These are phyloP conservation scores for Cercospora nicotianae DNA, from an alignment of 2,329 filamentous ascomycete genomes.

Conservation along the genomic window DNA sequence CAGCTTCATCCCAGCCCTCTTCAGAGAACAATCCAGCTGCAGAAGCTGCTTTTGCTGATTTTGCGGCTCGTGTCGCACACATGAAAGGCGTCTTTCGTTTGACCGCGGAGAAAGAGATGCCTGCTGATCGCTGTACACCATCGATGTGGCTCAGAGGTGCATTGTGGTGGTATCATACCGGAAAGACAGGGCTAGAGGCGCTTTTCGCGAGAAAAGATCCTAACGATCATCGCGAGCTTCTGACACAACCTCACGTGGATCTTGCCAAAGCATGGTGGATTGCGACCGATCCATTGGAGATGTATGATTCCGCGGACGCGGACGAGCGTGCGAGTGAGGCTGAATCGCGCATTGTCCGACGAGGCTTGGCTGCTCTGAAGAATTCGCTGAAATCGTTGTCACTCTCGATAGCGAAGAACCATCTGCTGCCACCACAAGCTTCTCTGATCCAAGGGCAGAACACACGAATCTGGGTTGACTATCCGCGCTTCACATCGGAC, in stretches of 20 bases:
- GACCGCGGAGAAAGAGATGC: slow-evolving; percentile 71
- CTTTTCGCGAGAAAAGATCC: slow-evolving; percentile 57
- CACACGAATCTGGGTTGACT: slow-evolving; percentile 77
- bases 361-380: slow-evolving; percentile 18
- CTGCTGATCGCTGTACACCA: slow-evolving; percentile 62
- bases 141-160: slow-evolving; percentile 64
- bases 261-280: slow-evolving; percentile 86
- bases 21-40: slow-evolving; percentile 45
- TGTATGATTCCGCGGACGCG: slow-evolving; percentile 20
- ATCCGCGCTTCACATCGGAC: slow-evolving; percentile 71
- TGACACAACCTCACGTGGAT: slow-evolving; percentile 79
- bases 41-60: slow-evolving; percentile 68
- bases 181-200: slow-evolving; percentile 71
- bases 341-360: slow-evolving; percentile 11
- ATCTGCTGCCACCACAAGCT: slow-evolving; percentile 65
- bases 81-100: slow-evolving; percentile 74
- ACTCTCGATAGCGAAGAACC: slow-evolving; percentile 78
- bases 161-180: slow-evolving; percentile 88
- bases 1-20: slow-evolving; percentile 27
- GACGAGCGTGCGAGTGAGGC: slow-evolving; percentile 6
- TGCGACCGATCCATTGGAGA: slow-evolving; percentile 44
- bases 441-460: slow-evolving; percentile 77
- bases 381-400: slow-evolving; percentile 65
- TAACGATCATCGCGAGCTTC: slow-evolving; percentile 53
- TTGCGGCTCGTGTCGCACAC: slow-evolving; percentile 69